These are phyloP conservation scores for Ilyonectria sp. DNA, from an alignment of 2,329 filamentous ascomycete genomes.

Conservation along the genomic window DNA sequence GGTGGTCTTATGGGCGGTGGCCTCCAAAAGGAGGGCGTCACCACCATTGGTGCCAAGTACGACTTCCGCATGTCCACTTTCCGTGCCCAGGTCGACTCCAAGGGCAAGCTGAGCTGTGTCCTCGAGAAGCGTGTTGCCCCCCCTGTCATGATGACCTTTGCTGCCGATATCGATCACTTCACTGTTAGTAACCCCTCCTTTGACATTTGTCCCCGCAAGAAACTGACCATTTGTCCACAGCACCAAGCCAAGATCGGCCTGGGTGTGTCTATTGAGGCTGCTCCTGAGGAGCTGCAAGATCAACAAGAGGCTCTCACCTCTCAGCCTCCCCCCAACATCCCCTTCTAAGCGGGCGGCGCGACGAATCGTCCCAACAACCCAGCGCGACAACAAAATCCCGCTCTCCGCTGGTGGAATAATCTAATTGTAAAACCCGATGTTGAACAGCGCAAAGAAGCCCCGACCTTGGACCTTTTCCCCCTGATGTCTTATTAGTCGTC, in stretches of 20 bases:
- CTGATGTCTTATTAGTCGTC: constrained; percentile 52
- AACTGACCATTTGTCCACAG: constrained; percentile 65
- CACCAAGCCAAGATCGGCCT: constrained; percentile 96
- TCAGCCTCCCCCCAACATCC: constrained; percentile 70
- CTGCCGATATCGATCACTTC: constrained; percentile 95
- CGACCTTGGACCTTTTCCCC: constrained; percentile 38
- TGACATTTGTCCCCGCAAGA: not conserved
- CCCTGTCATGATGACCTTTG: constrained; percentile 93
- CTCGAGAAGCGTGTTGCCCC: constrained; percentile 97
- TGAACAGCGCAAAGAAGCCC: constrained; percentile 42
- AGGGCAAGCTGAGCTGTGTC: constrained; percentile 92
- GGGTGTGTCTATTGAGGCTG: constrained; percentile 91
- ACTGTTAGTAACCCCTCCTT: constrained; percentile 75
- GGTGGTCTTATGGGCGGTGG: constrained; percentile 83
- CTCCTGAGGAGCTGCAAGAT: constrained; percentile 88
- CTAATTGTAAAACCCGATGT: constrained; percentile 47
- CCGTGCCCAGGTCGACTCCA: constrained; percentile 95
- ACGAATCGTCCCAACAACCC: constrained; percentile 36
- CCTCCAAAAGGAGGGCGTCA: constrained; percentile 87
- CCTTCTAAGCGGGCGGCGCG: constrained; percentile 67
- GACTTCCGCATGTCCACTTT: constrained; percentile 97
- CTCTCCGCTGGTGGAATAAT: constrained; percentile 45
- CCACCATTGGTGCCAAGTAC: constrained; percentile 96
- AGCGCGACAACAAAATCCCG: constrained; percentile 38
- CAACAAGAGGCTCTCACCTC: constrained; percentile 77